A percentile compares a stretch with the other conserved stretches of the same genome.
Evolutionary conservation across 225 moss, liverwort and hornwort genomes (phyloP).

Genomic region (Physcomitrellopsis africana): DNA sequence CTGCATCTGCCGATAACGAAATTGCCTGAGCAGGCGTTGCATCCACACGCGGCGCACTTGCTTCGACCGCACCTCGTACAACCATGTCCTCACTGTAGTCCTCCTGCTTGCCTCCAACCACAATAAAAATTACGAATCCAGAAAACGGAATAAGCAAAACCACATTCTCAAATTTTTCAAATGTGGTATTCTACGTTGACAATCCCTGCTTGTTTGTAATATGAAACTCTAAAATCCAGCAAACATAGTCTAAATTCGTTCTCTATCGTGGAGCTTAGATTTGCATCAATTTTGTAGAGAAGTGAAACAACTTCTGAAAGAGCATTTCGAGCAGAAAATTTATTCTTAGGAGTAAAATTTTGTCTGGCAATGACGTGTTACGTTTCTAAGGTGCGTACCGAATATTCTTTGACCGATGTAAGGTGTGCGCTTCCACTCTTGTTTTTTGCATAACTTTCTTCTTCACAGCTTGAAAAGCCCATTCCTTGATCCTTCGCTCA

Average conservation of each 20-base stretch:
- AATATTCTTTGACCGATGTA: constrained; percentile 41
- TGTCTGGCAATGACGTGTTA: not conserved
- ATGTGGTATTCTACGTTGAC: not conserved
- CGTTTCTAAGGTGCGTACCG: constrained; percentile 34
- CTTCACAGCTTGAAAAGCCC: constrained; percentile 58
- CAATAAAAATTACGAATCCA: constrained; percentile 1
- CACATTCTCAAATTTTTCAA: not conserved
- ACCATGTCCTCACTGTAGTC: constrained; percentile 58
- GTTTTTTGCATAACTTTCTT: constrained; percentile 43
- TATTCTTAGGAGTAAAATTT: not conserved
- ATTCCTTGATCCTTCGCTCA: constrained; percentile 45
- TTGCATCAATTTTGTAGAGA: not conserved
- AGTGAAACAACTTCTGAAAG: constrained; percentile 2
- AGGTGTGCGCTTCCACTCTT: constrained; percentile 37
- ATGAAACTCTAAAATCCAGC: not conserved
- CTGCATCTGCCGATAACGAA: constrained; percentile 48
- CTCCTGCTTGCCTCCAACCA: constrained; percentile 39
- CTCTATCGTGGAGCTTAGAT: not conserved
- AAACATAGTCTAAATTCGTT: not conserved
- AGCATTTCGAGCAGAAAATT: not conserved
- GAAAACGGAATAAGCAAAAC: constrained; percentile 8
- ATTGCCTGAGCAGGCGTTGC: constrained; percentile 47
- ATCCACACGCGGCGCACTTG: constrained; percentile 49
- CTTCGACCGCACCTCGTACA: constrained; percentile 49
- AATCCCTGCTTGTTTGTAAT: not conserved